Conservation (phyloP, 306 rosid genomes). For the Neltuma alba region DNA sequence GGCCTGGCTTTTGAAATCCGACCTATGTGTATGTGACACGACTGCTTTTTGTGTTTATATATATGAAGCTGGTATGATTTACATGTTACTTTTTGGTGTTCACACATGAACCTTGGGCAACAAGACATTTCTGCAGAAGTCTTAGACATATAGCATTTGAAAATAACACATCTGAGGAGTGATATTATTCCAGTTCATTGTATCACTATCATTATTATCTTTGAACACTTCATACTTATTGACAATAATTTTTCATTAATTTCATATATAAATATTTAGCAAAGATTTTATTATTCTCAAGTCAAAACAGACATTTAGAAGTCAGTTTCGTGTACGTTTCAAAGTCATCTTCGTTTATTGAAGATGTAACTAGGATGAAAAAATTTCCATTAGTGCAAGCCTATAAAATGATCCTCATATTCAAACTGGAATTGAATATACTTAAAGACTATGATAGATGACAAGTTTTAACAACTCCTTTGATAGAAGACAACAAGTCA, state of each 20-base stretch:
- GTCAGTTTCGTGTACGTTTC: background rate
- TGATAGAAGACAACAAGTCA: background rate
- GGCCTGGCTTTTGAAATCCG: background rate
- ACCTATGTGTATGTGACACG: background rate
- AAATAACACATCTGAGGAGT: background rate
- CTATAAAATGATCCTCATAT: background rate
- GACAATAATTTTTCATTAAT: background rate
- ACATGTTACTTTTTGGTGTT: background rate
- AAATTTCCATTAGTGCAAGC: background rate
- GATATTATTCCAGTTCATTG: background rate
- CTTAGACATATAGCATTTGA: background rate
- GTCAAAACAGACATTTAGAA: background rate
- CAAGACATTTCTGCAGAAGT: background rate
- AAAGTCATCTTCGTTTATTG: background rate
- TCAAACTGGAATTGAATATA: background rate
- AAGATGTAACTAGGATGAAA: background rate
- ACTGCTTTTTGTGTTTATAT: background rate
- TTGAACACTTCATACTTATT: background rate
- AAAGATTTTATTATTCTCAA: background rate
- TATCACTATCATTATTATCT: background rate
- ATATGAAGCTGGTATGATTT: background rate
- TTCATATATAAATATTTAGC: background rate
- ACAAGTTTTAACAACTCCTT: background rate
- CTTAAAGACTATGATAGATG: no score
- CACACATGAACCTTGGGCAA: background rate